These are phyloP conservation scores for Heimioporus retisporus DNA, from an alignment of 1,284 basidiomycete genomes.

Conservation along the genomic window DNA sequence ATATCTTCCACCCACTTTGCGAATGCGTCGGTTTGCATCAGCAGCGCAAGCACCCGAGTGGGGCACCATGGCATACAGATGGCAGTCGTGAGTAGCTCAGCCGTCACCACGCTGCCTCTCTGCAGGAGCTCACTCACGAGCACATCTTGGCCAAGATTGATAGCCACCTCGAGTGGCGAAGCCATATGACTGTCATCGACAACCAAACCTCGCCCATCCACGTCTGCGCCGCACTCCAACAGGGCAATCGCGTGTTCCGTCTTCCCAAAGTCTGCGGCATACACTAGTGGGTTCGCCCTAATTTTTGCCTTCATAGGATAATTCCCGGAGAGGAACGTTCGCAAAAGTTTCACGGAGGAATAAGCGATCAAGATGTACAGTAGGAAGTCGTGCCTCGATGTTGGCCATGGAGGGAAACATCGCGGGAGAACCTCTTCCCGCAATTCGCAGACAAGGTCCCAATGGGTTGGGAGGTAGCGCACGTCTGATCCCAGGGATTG, in stretches of 20 bases:
- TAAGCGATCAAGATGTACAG: slow-evolving; percentile 10
- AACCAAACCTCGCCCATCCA: background rate
- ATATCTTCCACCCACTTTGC: slow-evolving; percentile 1
- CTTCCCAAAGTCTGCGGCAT: slow-evolving; percentile 9
- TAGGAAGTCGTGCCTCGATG: slow-evolving; percentile 10
- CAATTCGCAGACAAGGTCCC: slow-evolving; percentile 11
- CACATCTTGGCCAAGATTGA: background rate
- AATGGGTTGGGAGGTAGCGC: slow-evolving; percentile 5
- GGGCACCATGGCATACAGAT: slow-evolving; percentile 3
- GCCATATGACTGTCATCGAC: background rate
- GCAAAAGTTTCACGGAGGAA: background rate
- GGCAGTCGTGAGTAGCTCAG: background rate
- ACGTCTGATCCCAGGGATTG: background rate
- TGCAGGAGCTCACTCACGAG: background rate
- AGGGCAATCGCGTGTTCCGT: background rate
- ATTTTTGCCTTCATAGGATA: background rate
- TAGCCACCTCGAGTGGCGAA: slow-evolving; percentile 4
- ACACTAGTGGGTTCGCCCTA: slow-evolving; percentile 10
- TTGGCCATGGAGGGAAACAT: slow-evolving; percentile 13
- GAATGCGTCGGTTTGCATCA: slow-evolving; percentile 1
- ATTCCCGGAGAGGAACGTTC: background rate
- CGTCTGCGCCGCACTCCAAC: background rate
- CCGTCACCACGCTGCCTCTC: background rate
- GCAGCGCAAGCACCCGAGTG: background rate
- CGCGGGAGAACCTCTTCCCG: slow-evolving; percentile 4